Base-by-base conservation (phyloP, 768 basidiomycete species). In the Phylloporus sp. region DNA sequence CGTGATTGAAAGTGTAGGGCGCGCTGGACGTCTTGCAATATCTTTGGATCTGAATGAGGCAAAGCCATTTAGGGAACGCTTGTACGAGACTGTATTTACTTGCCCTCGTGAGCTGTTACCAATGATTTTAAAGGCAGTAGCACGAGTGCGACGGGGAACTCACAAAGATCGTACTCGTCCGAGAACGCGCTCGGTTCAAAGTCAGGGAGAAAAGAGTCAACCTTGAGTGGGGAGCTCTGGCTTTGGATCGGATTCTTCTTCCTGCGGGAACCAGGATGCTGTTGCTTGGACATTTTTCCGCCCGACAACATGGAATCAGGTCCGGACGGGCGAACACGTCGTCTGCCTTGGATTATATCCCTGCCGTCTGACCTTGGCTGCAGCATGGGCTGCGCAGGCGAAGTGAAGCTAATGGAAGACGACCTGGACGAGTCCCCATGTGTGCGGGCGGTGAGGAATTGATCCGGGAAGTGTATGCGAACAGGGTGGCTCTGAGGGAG, bases 81-180 rank as follows among this genome's bases (percentile, higher is more conserved):
- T 44, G 26, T 24, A 45, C 42, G 23, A 37, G 32, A 50, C 13
- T 42, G 35, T 31, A 26, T 49, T 41, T 20, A 67, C 72, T 70
- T 74, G 75, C 86, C 86, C 79, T 89, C 86, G 37, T 84, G 84
- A 42, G 86, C 86, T 88, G 52, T 35, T 37, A 9, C 47, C 41
- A 43, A 45, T 44, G 27, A 39, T 28, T 50, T 53, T 35, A 60
- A 22, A 54, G 42, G 44, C 18, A 45, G 48, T 35, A 29, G 21
- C 45, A 10, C 33, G 32, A 22, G 36, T 27, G 29, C 8, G 27
- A 53, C 14, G 46, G 49, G 36, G 43, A 33, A 74, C 84, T 69
- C 61, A 89, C 86, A 78, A 50, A 88, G 70, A 60, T 88, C 83
- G 59, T 86, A 88, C 65, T 89, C 86, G 51, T 89, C 80, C 1